Percentiles rank a stretch among this genome's conserved stretches.
These are phyloP conservation scores for Colletotrichum cordylinicola DNA, from an alignment of 2,329 filamentous ascomycete genomes.

Conservation along the genomic window DNA sequence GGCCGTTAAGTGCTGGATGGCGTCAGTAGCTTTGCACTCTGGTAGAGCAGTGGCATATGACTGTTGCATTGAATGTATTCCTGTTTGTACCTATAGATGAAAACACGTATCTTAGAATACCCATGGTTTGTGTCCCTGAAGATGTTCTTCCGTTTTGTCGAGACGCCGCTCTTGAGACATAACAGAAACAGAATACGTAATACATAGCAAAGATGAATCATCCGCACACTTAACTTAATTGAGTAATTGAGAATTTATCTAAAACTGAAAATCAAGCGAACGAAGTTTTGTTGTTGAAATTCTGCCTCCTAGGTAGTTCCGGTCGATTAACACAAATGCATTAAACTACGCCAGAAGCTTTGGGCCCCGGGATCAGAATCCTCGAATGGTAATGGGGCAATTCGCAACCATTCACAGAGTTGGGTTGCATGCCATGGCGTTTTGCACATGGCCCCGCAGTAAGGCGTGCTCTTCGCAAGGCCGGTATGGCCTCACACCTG, in stretches of 20 bases:
- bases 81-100: not conserved
- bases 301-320: rapidly evolving
- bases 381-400: not conserved
- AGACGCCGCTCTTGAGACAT: not conserved
- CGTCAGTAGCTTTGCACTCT: rapidly evolving
- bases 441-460: slow-evolving; percentile 20
- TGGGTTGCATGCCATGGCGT: not conserved
- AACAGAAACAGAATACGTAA: not conserved
- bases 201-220: rapidly evolving
- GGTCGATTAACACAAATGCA: rapidly evolving
- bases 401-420: not conserved
- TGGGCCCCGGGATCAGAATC: not conserved
- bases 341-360: rapidly evolving
- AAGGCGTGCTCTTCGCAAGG: slow-evolving; percentile 24
- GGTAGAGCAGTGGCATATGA: not conserved
- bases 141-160: not conserved
- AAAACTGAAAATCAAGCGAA: rapidly evolving
- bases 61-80: not conserved
- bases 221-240: not conserved
- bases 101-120: rapidly evolving
- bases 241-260: not conserved
- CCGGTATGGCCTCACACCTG: not conserved
- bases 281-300: rapidly evolving
- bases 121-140: rapidly evolving
- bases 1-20: not conserved